These are phyloP conservation scores for Dactylellina haptotyla DNA, from an alignment of 2,329 filamentous ascomycete genomes.

Conservation along the genomic window DNA sequence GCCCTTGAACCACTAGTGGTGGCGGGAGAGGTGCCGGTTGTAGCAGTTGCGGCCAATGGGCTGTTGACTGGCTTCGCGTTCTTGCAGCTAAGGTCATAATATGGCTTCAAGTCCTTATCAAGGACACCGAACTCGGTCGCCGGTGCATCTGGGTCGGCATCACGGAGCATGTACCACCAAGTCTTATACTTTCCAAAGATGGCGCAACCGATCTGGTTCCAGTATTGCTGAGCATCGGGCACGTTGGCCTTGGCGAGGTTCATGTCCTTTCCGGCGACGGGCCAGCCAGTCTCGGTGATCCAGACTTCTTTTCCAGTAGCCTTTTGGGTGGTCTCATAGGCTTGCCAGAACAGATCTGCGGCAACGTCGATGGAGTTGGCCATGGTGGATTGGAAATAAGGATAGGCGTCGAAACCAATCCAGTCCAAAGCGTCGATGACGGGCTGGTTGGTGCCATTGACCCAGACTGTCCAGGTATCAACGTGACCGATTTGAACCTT, in stretches of 20 bases:
- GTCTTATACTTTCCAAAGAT: slow-evolving; percentile 72
- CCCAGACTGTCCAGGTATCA: slow-evolving; percentile 86
- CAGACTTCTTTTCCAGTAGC: slow-evolving; percentile 77
- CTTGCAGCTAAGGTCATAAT: slow-evolving; percentile 73
- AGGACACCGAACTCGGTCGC: slow-evolving; percentile 78
- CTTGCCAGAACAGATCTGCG: slow-evolving; percentile 74
- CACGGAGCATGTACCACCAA: slow-evolving; percentile 82
- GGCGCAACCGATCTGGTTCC: slow-evolving; percentile 79
- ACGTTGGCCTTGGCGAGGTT: slow-evolving; percentile 72
- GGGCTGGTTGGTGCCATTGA: slow-evolving; percentile 75
- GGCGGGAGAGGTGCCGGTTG: background rate
- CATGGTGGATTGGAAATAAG: slow-evolving; percentile 80
- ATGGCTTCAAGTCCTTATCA: slow-evolving; percentile 67
- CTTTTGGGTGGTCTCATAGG: slow-evolving; percentile 70
- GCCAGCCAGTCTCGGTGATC: slow-evolving; percentile 91
- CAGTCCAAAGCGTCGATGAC: slow-evolving; percentile 78
- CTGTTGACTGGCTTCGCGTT: slow-evolving; percentile 58
- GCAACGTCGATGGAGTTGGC: slow-evolving; percentile 73
- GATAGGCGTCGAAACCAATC: slow-evolving; percentile 84
- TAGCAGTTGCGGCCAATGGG: slow-evolving; percentile 29
- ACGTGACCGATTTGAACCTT: slow-evolving; percentile 78
- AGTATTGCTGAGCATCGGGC: slow-evolving; percentile 80
- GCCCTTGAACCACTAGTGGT: slow-evolving; percentile 25
- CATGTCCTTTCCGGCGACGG: slow-evolving; percentile 73
- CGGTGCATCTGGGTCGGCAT: slow-evolving; percentile 70